A percentile compares a stretch with the other conserved stretches of the same genome.
Evolutionary conservation across 2,329 filamentous ascomycete species (phyloP).

Genomic region (Madurella mycetomatis): DNA sequence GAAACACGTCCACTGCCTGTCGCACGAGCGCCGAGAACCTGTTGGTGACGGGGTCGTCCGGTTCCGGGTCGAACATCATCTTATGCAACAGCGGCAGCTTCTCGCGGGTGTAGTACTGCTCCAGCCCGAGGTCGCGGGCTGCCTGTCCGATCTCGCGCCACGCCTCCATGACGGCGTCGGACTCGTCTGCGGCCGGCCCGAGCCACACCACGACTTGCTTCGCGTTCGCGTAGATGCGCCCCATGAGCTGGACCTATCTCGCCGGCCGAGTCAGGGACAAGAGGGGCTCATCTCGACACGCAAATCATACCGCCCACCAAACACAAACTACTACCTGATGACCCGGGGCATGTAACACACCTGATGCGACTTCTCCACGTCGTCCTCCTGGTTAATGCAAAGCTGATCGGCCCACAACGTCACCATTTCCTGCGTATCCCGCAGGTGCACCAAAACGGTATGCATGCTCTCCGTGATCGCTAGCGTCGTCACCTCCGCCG

Average conservation of each 20-base stretch:
- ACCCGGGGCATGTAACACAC: too few relatives aligned
- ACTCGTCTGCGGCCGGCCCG: constrained; percentile 1
- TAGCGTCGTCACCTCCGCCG: too few relatives aligned
- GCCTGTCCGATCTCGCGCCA: background rate
- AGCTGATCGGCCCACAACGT: constrained; percentile 7
- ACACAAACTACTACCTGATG: too few relatives aligned
- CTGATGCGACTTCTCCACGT: constrained; percentile 2
- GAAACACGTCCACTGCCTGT: background rate
- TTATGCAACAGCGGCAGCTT: background rate
- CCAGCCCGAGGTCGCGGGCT: background rate
- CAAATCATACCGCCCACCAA: too few relatives aligned
- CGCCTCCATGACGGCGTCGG: constrained; percentile 8
- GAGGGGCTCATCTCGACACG: too few relatives aligned
- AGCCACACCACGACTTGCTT: constrained; percentile 6
- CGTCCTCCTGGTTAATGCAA: constrained; percentile 6
- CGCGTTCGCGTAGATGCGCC: background rate
- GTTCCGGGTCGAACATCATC: background rate
- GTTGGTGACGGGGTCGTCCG: too few relatives aligned
- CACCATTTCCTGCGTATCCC: background rate
- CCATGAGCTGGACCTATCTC: constrained; percentile 4
- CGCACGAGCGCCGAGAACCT: background rate
- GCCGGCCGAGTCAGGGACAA: too few relatives aligned
- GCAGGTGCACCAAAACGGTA: background rate
- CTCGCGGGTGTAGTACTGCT: background rate
- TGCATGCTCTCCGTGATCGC: background rate